Evolutionary conservation across 192 early-diverging fungal species (phyloP).

Genomic region (Mortierella hygrophila): DNA sequence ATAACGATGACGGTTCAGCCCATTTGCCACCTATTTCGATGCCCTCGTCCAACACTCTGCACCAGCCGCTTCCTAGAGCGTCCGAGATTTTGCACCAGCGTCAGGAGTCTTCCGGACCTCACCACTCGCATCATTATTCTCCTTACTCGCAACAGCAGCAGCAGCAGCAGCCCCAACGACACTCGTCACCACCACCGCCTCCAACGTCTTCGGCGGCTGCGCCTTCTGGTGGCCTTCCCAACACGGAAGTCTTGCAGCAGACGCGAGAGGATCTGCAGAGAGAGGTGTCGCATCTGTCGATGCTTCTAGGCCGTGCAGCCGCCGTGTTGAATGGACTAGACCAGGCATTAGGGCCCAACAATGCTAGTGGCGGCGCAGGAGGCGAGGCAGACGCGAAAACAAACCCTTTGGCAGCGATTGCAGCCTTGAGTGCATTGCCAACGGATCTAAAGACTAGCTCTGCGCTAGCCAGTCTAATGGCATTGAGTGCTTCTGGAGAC

Average conservation of each 20-base stretch:
- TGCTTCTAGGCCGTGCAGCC: constrained; percentile 65
- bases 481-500: constrained; percentile 33
- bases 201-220: neutral
- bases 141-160: neutral
- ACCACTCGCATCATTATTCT: constrained; percentile 19
- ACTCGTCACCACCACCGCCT: neutral
- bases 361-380: neutral
- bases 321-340: constrained; percentile 68
- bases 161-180: neutral
- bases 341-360: constrained; percentile 58
- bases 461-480: constrained; percentile 51
- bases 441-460: constrained; percentile 40
- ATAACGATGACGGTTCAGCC: constrained; percentile 1
- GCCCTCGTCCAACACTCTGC: constrained; percentile 18
- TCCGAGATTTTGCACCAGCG: constrained; percentile 43
- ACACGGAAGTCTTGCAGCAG: constrained; percentile 60
- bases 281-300: constrained; percentile 67
- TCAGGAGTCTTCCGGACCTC: constrained; percentile 4
- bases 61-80: constrained; percentile 24
- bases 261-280: constrained; percentile 68
- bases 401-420: neutral
- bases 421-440: neutral
- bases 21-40: constrained; percentile 46
- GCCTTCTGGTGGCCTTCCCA: neutral
- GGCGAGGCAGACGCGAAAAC: neutral